phyloP scores from a whole-genome alignment of 2,329 filamentous ascomycete genomes.

The Aspergillus proliferans region DNA sequence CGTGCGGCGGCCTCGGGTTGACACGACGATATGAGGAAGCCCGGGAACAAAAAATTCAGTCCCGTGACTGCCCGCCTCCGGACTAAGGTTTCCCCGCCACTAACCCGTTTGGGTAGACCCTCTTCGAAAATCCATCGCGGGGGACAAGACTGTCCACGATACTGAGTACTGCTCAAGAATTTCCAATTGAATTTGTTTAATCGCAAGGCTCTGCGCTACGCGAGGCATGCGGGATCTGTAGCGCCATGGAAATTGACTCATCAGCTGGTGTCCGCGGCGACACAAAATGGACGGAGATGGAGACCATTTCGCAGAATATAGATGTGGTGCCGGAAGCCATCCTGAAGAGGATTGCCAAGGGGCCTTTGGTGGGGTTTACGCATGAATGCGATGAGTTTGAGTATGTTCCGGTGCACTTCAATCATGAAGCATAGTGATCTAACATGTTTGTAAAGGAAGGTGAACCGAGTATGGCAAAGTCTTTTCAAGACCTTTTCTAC shows the following conservation, averaged over 20 bases:
- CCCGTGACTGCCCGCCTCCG: slow-evolving; percentile 25
- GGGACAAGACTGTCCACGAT: slow-evolving; percentile 16
- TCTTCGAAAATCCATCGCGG: slow-evolving; percentile 21
- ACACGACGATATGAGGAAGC: not conserved
- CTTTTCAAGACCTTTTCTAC: slow-evolving; percentile 37
- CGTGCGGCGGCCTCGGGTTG: not conserved
- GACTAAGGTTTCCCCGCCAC: slow-evolving; percentile 19
- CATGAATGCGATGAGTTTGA: slow-evolving; percentile 23
- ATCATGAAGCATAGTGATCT: not conserved
- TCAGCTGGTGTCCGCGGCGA: slow-evolving; percentile 9
- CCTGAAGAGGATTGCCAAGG: slow-evolving; percentile 29
- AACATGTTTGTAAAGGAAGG: slow-evolving; percentile 19
- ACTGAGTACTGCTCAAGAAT: slow-evolving; percentile 17
- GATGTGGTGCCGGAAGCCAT: slow-evolving; percentile 30
- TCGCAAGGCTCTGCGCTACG: slow-evolving; percentile 1
- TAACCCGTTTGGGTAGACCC: slow-evolving; percentile 18
- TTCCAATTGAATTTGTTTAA: not conserved
- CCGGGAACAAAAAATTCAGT: slow-evolving; percentile 35
- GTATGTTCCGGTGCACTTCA: slow-evolving; percentile 18
- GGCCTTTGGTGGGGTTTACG: slow-evolving; percentile 29
- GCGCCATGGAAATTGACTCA: slow-evolving; percentile 18
- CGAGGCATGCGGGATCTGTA: slow-evolving; percentile 11
- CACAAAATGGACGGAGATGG: slow-evolving; percentile 18
- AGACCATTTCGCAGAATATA: slow-evolving; percentile 28
- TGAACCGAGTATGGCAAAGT: slow-evolving; percentile 32